Conservation (phyloP, 129 eudicot species). For the Helichrysum umbraculigerum region DNA sequence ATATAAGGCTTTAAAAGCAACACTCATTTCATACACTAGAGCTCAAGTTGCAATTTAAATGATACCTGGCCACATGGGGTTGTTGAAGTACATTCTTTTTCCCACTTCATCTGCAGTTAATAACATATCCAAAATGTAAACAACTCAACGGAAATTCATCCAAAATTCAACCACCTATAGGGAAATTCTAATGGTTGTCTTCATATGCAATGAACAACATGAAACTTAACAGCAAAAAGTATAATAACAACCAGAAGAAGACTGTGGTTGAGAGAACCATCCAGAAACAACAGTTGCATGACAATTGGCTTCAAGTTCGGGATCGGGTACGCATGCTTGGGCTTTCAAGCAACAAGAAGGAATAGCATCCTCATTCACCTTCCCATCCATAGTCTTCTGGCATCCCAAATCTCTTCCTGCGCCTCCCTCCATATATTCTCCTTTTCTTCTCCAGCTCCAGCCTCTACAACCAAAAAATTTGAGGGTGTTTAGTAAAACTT, state of each 20-base stretch:
- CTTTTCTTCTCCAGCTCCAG: slow-evolving; percentile 81
- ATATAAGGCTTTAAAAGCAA: neutral
- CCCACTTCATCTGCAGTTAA: slow-evolving; percentile 43
- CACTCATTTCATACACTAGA: neutral
- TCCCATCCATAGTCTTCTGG: slow-evolving; percentile 77
- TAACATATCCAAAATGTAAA: slow-evolving; percentile 4
- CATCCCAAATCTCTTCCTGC: slow-evolving; percentile 78
- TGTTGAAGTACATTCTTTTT: slow-evolving; percentile 71
- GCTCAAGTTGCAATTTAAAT: neutral
- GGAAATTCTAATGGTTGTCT: neutral
- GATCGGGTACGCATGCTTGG: slow-evolving; percentile 45
- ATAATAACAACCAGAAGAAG: slow-evolving; percentile 53
- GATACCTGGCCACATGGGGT: slow-evolving; percentile 99
- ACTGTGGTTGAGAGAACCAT: slow-evolving; percentile 74
- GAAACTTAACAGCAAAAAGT: neutral
- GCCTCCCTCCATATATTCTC: slow-evolving; percentile 73
- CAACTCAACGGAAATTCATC: slow-evolving; percentile 5
- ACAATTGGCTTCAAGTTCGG: slow-evolving; percentile 74
- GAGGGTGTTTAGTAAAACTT: neutral
- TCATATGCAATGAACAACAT: neutral
- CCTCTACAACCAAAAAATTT: slow-evolving; percentile 53
- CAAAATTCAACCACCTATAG: neutral
- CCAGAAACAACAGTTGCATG: slow-evolving; percentile 96
- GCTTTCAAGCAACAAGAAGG: slow-evolving; percentile 95
- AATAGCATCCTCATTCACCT: slow-evolving; percentile 52